Evolutionary conservation across 2,329 filamentous ascomycete genomes (phyloP).

Genomic region (Myriosclerotinia scirpicola): DNA sequence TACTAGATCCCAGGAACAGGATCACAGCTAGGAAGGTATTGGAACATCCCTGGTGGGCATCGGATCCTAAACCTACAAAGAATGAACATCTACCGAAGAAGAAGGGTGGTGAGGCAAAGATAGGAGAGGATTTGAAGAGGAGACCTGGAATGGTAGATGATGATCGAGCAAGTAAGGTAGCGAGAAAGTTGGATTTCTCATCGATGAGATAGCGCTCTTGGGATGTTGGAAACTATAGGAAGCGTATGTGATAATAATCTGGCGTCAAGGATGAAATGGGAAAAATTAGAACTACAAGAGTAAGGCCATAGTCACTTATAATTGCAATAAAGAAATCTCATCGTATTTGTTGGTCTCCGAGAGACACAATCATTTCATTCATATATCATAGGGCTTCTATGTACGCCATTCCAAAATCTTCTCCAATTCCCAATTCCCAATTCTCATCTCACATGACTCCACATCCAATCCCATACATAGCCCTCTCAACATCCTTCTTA

Average conservation of each 20-base stretch:
- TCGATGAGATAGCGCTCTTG: conserved; percentile 32
- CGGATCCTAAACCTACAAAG: conserved; percentile 77
- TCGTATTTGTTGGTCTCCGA: neutral
- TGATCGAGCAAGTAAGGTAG: conserved; percentile 62
- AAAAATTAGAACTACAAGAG: conserved; percentile 4
- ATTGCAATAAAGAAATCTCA: conserved; percentile 8
- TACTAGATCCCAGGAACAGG: conserved; percentile 81
- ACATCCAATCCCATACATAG: conserved; percentile 96
- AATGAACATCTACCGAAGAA: conserved; percentile 82
- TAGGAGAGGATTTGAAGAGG: conserved; percentile 69
- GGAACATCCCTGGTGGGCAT: conserved; percentile 81
- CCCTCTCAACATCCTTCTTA: conserved; percentile 83
- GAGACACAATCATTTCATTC: conserved; percentile 8
- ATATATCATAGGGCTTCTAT: neutral
- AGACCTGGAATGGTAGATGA: conserved; percentile 68
- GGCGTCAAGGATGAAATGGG: conserved; percentile 15
- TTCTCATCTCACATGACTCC: conserved; percentile 44
- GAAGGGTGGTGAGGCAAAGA: conserved; percentile 68
- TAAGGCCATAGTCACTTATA: neutral
- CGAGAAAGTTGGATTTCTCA: conserved; percentile 41
- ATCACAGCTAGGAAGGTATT: conserved; percentile 77
- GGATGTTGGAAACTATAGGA: neutral
- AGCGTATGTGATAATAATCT: conserved; percentile 7
- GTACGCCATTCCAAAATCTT: neutral
- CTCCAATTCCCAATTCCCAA: neutral